phyloP scores from a whole-genome alignment of 2,329 filamentous ascomycete genomes.

The Periconia sp. region DNA sequence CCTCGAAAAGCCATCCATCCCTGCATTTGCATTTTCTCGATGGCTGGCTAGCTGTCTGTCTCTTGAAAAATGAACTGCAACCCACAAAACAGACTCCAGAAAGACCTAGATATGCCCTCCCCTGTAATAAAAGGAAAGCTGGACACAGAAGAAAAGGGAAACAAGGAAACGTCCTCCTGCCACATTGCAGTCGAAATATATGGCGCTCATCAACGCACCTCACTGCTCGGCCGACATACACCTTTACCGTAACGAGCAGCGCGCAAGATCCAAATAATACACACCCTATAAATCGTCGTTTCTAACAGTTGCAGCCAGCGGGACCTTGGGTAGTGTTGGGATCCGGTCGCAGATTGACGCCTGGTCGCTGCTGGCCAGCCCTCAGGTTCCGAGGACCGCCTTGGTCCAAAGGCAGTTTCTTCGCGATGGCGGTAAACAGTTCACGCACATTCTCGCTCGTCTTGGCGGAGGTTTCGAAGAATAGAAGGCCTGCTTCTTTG shows the following conservation, averaged over 20 bases:
- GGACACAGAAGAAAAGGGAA: conserved; percentile 6
- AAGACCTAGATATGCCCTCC: not conserved
- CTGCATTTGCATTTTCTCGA: too few relatives aligned
- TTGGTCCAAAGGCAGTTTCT: conserved; percentile 95
- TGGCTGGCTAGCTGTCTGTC: too few relatives aligned
- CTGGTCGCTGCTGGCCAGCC: conserved; percentile 57
- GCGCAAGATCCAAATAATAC: conserved; percentile 3
- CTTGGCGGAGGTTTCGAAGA: conserved; percentile 99
- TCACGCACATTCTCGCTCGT: conserved; percentile 95
- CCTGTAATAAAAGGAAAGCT: not conserved
- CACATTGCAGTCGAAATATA: conserved; percentile 4
- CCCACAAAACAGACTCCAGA: not conserved
- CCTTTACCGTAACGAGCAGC: conserved; percentile 9
- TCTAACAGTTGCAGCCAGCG: conserved; percentile 66
- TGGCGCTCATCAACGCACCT: not conserved
- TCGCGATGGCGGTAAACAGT: conserved; percentile 95
- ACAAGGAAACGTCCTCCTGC: not conserved
- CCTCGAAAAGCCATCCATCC: too few relatives aligned
- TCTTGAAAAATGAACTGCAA: not conserved
- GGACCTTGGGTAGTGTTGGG: conserved; percentile 60
- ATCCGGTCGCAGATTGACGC: conserved; percentile 68
- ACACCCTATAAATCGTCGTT: not conserved
- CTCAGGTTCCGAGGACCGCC: conserved; percentile 87
- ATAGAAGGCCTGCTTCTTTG: conserved; percentile 86
- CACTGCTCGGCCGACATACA: too few relatives aligned